Evolutionary conservation across 768 basidiomycete genomes (phyloP), one percentile per base, ranked within the genome.

Genomic region (Leucocoprinus leucothites): DNA sequence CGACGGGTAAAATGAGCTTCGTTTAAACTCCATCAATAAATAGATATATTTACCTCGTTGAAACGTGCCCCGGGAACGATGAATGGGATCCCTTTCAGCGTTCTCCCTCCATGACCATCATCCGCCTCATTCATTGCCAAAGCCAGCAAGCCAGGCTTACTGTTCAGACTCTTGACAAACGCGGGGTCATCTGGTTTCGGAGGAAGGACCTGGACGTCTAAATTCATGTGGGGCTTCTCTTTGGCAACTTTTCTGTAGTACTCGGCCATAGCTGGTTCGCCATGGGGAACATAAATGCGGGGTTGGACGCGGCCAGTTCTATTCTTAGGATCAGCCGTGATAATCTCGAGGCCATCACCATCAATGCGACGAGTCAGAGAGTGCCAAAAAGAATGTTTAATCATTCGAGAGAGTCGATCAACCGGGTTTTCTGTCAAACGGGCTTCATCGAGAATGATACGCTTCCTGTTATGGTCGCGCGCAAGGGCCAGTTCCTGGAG

Each of bases 381-480:
- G 67, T 97, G 91, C 96, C 96, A 99, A 76, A 99, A 99, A 2
- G 94, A 95, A 71, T 94, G 85, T 69, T 86, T 88, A 73, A 98
- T 98, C 96, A 98, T 98, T 58, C 96, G 86, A 19, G 91, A 94
- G 42, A 99, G 80, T 41, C 96, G 89, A 69, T 95, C 93, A 49
- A 99, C 96, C 0, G 96, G 96, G 67, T 98, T 98, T 74, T 99
- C 96, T 0, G 91, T 92, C 48, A 99, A 79, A 58, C 96, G 89
- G n/a, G 93, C 87, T 70, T 99, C 97, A 63, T 99, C 97, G n/a
- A 99, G 85, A 18, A 99, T 93, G 66, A 99, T 97, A 7, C 94
- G 89, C 72, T 96, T 96, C 54, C 94, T 80, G 59, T 89, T 88
- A 70, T 96, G 94, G 66, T 98, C 96, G 8, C 93, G 85, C 5